phyloP scores from a whole-genome alignment of 306 rosid species.

The Cicer cuneatum region DNA sequence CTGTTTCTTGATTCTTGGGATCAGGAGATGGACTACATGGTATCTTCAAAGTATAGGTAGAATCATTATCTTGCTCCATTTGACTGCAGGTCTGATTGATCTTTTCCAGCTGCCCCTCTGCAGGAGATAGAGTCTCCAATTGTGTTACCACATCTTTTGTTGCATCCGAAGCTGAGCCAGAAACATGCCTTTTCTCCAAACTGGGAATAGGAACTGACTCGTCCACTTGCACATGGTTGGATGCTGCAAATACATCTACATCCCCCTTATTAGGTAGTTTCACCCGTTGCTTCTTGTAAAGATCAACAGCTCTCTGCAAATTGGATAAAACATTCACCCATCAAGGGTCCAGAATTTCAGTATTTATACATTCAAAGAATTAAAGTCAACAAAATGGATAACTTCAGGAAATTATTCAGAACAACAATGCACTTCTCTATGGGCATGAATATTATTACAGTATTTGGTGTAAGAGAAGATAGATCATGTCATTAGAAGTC shows the following conservation, averaged over 20 bases:
- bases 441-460: conserved; percentile 7
- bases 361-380: conserved; percentile 32
- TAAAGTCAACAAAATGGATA: conserved; percentile 30
- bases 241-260: conserved; percentile 51
- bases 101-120: conserved; percentile 53
- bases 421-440: neutral
- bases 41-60: conserved; percentile 38
- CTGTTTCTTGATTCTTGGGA: conserved; percentile 53
- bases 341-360: conserved; percentile 37
- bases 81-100: conserved; percentile 45
- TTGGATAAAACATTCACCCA: conserved; percentile 39
- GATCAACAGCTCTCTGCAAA: conserved; percentile 79
- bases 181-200: conserved; percentile 51
- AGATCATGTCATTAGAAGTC: neutral
- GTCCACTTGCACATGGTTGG: conserved; percentile 53
- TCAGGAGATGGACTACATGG: conserved; percentile 46
- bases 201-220: conserved; percentile 47
- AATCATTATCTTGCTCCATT: conserved; percentile 55
- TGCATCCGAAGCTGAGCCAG: conserved; percentile 50
- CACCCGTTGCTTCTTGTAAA: conserved; percentile 79
- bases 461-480: conserved; percentile 9
- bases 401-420: conserved; percentile 6
- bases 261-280: conserved; percentile 56
- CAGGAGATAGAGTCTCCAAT: conserved; percentile 43
- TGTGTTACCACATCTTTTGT: conserved; percentile 43